Evolutionary conservation across 345 rosid species (phyloP).

Genomic region (Euphorbia pulcherrima): DNA sequence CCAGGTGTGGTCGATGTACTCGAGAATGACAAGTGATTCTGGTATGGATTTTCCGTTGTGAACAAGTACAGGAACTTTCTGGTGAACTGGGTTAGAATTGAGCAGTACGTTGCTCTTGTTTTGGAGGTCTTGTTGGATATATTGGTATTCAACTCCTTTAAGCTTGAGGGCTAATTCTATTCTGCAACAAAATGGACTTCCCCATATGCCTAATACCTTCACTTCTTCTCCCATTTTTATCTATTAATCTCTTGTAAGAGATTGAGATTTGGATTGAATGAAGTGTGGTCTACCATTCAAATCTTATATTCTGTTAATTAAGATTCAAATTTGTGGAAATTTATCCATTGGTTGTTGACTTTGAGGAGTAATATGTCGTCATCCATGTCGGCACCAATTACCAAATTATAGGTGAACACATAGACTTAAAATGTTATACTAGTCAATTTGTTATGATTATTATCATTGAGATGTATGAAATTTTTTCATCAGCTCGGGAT

Average conservation of each 20-base stretch:
- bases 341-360: too few species aligned
- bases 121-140: background rate
- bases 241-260: background rate
- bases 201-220: constrained; percentile 2
- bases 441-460: too few species aligned
- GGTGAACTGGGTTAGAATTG: background rate
- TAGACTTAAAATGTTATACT: too few species aligned
- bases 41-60: background rate
- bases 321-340: too few species aligned
- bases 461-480: too few species aligned
- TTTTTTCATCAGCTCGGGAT: too few species aligned
- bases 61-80: background rate
- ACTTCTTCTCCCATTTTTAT: constrained; percentile 10
- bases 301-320: too few species aligned
- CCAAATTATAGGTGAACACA: too few species aligned
- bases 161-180: background rate
- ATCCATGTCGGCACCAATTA: too few species aligned
- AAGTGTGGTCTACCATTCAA: too few species aligned
- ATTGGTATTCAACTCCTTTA: background rate
- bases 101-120: constrained; percentile 5
- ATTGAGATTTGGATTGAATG: too few species aligned
- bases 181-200: background rate
- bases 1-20: constrained; percentile 5
- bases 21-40: constrained; percentile 7
- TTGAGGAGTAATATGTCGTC: too few species aligned